Evolutionary conservation across 306 rosid genomes (phyloP), one percentile per base, ranked within the genome.

Genomic region (Sindora glabra): DNA sequence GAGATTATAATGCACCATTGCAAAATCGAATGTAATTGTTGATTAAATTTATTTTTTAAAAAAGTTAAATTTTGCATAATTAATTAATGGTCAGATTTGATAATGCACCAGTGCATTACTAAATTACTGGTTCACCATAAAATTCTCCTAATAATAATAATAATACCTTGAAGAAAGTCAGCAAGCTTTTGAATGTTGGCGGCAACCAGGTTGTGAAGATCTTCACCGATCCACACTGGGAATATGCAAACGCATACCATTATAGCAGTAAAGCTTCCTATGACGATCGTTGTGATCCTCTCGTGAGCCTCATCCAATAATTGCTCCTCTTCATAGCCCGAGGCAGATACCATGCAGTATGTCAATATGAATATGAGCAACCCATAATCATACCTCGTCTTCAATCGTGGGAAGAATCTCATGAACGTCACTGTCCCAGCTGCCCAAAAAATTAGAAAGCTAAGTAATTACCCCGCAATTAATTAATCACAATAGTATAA

Each of bases 221-320:
- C 97, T 54, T 79, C 62, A 1, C 97, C 97, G 22, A 84, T 71
- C 97, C 97, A 89, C 7, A 83, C 89, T 0, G 97, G 97, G 22
- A 42, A 77, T 45, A 89, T 68, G 40, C 72, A 63, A 38, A 79
- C 58, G 37, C 81, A 75, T 7, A 83, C 57, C 11, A 54, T 7
- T 3, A 81, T 68, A 75, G 89, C 80, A 16, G 74, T 59, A 9
- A 5, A 57, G 27, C 77, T 75, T 24, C 97, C 97, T 37, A 86
- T 55, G 32, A 86, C 23, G 17, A 81, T 79, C 1, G 89, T 89
- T 10, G 84, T 71, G 6, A 86, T 11, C 70, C 95, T 81, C 53
- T 68, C 83, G 0, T 61, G 39, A 0, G 95, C 84, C 25, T 79
- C 4, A 60, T 68, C 49, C 8, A 75, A 29, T 4, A 83, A 57